Evolutionary conservation across 2,329 filamentous ascomycete genomes (phyloP), one percentile per base, ranked within the genome.

Genomic region (Cercospora sojina): DNA sequence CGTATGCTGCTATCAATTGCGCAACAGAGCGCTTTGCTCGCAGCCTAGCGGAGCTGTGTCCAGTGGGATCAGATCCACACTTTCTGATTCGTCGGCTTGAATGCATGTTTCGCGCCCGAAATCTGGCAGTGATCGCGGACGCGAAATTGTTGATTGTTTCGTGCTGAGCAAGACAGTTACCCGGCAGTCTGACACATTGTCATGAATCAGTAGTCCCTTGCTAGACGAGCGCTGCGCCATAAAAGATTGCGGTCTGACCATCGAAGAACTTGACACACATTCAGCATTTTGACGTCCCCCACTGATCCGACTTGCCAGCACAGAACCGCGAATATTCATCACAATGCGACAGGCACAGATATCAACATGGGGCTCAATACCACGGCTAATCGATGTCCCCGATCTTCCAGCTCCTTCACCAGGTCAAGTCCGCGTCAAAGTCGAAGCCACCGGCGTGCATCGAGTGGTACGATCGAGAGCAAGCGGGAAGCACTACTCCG

Each of bases 401-500:
- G 75, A 79, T 47, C 77, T 78, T 4, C 77, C 80, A 5, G 38
- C 78, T 0, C 62, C 62, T 27, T 67, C 75, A 16, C 4, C 62
- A 25, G 74, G 75, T 29, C 77, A 81, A 65, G 70, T 85, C 51
- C 83, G 83, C 62, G 79, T 88, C 75, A 83, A 81, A 68, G 79
- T 88, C 67, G 71, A 84, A 57, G 84, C 84, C 12, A 73, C 81
- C 2, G 85, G 84, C 29, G 77, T 86, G 13, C 85, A 87, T 73
- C 79, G 81, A 12, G 76, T 88, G 4, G 86, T 88, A 51, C 83
- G 83, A 58, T 78, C 79, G 47, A 82, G 85, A 31, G 86, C 85
- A 18, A 69, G 80, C 1, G 86, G 86, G 1, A 78, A 75, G n/a
- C 86, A 88, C 76, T 88, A 86, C 77, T 81, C 81, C 20, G 79